These are phyloP conservation scores for Leccinum obscurum DNA, from an alignment of 768 basidiomycete species.

Conservation along the genomic window DNA sequence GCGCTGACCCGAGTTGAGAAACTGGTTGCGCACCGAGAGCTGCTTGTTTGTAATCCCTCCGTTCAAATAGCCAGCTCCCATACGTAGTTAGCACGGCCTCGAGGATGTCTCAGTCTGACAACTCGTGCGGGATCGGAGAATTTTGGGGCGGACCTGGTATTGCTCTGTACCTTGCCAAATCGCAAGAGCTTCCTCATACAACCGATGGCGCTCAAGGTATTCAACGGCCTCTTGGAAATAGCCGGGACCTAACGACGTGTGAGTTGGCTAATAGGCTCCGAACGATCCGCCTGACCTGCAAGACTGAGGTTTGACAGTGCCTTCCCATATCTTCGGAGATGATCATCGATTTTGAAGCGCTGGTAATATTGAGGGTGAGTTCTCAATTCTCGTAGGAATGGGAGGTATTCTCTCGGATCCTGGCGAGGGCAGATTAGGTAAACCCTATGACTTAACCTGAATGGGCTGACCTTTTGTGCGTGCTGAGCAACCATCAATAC, in stretches of 20 bases:
- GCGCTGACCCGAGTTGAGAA: not conserved
- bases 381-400: slow-evolving; percentile 90
- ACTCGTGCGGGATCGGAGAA: not conserved
- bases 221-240: slow-evolving; percentile 77
- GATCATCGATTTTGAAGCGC: slow-evolving; percentile 88
- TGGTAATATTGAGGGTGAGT: slow-evolving; percentile 76
- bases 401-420: slow-evolving; percentile 98
- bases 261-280: slow-evolving; percentile 1
- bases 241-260: slow-evolving; percentile 49
- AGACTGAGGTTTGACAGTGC: slow-evolving; percentile 74
- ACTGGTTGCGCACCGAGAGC: slow-evolving; percentile 60
- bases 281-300: slow-evolving; percentile 52
- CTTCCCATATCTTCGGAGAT: slow-evolving; percentile 72
- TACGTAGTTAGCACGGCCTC: slow-evolving; percentile 74
- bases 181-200: slow-evolving; percentile 71
- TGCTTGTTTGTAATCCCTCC: slow-evolving; percentile 80
- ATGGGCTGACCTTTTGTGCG: slow-evolving; percentile 79
- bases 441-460: slow-evolving; percentile 3
- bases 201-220: slow-evolving; percentile 76
- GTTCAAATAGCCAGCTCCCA: slow-evolving; percentile 85
- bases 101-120: slow-evolving; percentile 12
- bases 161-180: slow-evolving; percentile 71
- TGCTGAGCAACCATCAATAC: slow-evolving; percentile 96
- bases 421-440: slow-evolving; percentile 33
- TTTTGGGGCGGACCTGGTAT: slow-evolving; percentile 51